phyloP scores from a whole-genome alignment of 495 filamentous ascomycete genomes.

The Collariella sp. region DNA sequence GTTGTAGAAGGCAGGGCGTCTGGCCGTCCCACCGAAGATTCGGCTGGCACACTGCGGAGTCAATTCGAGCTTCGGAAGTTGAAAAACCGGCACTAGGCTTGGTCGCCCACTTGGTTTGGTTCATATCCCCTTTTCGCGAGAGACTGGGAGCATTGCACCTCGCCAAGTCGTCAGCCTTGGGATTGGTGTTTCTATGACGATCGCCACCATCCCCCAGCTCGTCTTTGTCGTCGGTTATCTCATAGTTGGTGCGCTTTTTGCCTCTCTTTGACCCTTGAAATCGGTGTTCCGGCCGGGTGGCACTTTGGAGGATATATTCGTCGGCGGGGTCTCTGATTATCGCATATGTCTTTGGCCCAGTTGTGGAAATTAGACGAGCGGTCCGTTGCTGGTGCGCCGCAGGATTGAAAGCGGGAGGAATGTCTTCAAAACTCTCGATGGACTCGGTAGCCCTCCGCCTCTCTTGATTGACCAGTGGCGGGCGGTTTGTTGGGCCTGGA shows the following conservation, averaged over 20 bases:
- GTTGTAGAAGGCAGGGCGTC: not conserved
- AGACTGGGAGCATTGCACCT: conserved; percentile 6
- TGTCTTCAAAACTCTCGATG: conserved; percentile 10
- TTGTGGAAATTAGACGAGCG: not conserved
- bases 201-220: not conserved
- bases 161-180: not conserved
- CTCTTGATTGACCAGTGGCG: not conserved
- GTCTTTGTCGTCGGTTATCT: not conserved
- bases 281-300: not conserved
- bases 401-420: not conserved
- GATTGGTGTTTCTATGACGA: too few relatives aligned
- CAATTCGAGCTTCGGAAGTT: not conserved
- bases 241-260: conserved; percentile 7
- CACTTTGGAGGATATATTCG: conserved; percentile 1
- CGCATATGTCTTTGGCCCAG: not conserved
- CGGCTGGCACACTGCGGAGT: conserved; percentile 11
- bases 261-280: not conserved
- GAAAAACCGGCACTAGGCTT: not conserved
- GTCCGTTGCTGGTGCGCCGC: not conserved
- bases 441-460: not conserved
- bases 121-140: conserved; percentile 10
- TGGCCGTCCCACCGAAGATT: conserved; percentile 3
- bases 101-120: conserved; percentile 1
- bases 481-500: not conserved
- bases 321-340: conserved; percentile 13